Percentiles rank a stretch among this genome's conserved stretches.
Conservation (phyloP, 768 basidiomycete genomes). For the Pleurotus ostreatus region DNA sequence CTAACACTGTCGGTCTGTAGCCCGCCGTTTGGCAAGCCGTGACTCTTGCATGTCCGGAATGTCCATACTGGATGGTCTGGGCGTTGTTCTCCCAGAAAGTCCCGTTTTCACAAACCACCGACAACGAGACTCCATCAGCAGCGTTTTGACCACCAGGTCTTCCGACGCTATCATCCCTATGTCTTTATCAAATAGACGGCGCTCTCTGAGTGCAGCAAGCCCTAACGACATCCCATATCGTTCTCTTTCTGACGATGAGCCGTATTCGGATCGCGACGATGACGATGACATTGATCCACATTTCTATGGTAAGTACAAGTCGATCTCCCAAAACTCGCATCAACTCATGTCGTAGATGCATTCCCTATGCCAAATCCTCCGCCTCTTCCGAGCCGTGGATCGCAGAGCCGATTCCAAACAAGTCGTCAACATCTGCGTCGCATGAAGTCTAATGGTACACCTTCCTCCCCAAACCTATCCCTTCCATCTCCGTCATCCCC, state of each 20-base stretch:
- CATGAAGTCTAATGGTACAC: slow-evolving; percentile 16
- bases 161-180: slow-evolving; percentile 55
- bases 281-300: slow-evolving; percentile 30
- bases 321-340: neutral
- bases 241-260: slow-evolving; percentile 38
- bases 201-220: slow-evolving; percentile 4
- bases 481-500: slow-evolving; percentile 26
- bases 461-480: slow-evolving; percentile 31
- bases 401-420: slow-evolving; percentile 6
- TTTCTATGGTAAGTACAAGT: slow-evolving; percentile 26
- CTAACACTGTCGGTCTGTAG: slow-evolving; percentile 18
- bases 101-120: slow-evolving; percentile 1
- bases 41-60: slow-evolving; percentile 19
- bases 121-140: slow-evolving; percentile 53
- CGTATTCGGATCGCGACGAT: slow-evolving; percentile 29
- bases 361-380: slow-evolving; percentile 17
- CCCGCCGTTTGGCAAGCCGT: neutral
- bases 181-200: slow-evolving; percentile 8
- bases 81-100: slow-evolving; percentile 5
- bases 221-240: slow-evolving; percentile 25
- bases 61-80: slow-evolving; percentile 2
- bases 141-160: slow-evolving; percentile 53
- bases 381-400: neutral
- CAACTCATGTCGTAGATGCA: slow-evolving; percentile 21
- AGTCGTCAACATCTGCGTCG: slow-evolving; percentile 12